Evolutionary conservation across 139 green algal genomes (phyloP).

Genomic region (Nannochloris sp.): DNA sequence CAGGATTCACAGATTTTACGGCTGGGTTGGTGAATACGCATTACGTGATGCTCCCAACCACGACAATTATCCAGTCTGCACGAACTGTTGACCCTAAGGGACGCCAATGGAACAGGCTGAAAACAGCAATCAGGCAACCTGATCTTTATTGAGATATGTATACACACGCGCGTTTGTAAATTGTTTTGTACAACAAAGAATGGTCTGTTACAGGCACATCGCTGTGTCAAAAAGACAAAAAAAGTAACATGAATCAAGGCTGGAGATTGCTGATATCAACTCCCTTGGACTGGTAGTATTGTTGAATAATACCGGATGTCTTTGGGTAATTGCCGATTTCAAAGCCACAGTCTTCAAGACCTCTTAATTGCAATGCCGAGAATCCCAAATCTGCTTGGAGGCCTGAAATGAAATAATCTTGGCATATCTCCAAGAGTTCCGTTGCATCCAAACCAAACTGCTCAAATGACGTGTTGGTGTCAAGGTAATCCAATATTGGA

Average conservation of each 20-base stretch:
- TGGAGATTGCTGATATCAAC: not conserved
- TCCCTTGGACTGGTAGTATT: not conserved
- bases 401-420: not conserved
- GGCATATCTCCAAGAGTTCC: not conserved
- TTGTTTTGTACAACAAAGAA: not conserved
- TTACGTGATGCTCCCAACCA: constrained; percentile 82
- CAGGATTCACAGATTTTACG: constrained; percentile 83
- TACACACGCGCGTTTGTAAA: not conserved
- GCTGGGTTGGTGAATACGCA: constrained; percentile 75
- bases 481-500: too few relatives aligned
- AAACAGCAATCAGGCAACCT: constrained; percentile 71
- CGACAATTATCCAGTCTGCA: constrained; percentile 64
- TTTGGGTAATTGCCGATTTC: not conserved
- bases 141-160: constrained; percentile 30
- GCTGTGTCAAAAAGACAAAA: too few relatives aligned
- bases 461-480: too few relatives aligned
- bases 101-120: constrained; percentile 47
- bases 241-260: too few relatives aligned
- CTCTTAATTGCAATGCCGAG: not conserved
- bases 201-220: not conserved
- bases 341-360: not conserved
- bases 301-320: not conserved
- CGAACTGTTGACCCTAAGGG: constrained; percentile 37
- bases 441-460: too few relatives aligned
- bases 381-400: not conserved